Percentiles rank a stretch among this genome's conserved stretches.
Evolutionary conservation across 768 basidiomycete species (phyloP).

Genomic region (Leccinum disarticulatum): DNA sequence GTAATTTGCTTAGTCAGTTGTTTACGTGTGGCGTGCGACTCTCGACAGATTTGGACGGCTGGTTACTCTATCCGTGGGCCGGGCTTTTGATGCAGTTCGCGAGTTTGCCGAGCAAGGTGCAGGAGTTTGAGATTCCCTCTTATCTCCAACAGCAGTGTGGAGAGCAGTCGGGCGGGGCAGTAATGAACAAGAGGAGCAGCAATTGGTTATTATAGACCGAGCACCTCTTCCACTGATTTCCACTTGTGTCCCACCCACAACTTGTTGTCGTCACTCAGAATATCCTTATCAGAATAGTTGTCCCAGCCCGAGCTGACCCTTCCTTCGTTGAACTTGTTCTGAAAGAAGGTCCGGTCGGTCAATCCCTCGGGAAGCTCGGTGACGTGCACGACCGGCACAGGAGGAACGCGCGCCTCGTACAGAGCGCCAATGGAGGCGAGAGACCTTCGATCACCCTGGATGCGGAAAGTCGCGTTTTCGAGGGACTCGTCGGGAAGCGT

Average conservation of each 20-base stretch:
- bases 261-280: conserved; percentile 32
- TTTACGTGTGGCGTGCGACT: no score
- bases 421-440: conserved; percentile 29
- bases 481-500: conserved; percentile 27
- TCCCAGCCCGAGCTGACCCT: conserved; percentile 37
- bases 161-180: conserved; percentile 29
- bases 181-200: conserved; percentile 20
- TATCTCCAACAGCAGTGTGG: conserved; percentile 36
- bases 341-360: conserved; percentile 31
- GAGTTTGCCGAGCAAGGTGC: conserved; percentile 36
- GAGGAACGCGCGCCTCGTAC: conserved; percentile 23
- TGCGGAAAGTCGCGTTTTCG: conserved; percentile 34
- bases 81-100: conserved; percentile 43
- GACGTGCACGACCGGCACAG: conserved; percentile 24
- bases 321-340: conserved; percentile 31
- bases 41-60: no score
- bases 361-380: conserved; percentile 30
- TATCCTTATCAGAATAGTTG: conserved; percentile 27
- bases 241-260: conserved; percentile 36
- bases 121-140: conserved; percentile 35
- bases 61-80: conserved; percentile 4
- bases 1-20: no score
- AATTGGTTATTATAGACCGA: conserved; percentile 26
- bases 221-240: conserved; percentile 29
- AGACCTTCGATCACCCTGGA: conserved; percentile 36